Percentiles rank a stretch among this genome's conserved stretches.
Evolutionary conservation across 2,329 filamentous ascomycete genomes (phyloP).

Genomic region (Metarhizium album): DNA sequence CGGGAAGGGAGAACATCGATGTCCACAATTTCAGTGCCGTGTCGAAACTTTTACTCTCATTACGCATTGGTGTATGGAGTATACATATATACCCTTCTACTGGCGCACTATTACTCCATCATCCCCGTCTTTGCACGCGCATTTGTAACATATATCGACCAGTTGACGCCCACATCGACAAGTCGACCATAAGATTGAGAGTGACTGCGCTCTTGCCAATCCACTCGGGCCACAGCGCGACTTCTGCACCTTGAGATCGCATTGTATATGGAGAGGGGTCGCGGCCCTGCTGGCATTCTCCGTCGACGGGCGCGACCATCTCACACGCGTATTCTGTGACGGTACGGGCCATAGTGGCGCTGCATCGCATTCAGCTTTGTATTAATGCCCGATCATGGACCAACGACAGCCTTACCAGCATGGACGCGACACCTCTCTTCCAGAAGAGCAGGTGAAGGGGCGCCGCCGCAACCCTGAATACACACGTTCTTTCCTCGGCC

Average conservation of each 20-base stretch:
- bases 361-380: not conserved
- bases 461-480: not conserved
- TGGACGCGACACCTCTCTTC: not conserved
- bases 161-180: not conserved
- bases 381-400: slow-evolving; percentile 2
- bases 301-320: not conserved
- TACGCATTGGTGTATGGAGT: no score
- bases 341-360: not conserved
- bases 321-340: not conserved
- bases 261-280: not conserved
- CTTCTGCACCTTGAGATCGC: not conserved
- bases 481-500: slow-evolving; percentile 3
- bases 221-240: not conserved
- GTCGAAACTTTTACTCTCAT: not conserved
- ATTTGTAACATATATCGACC: not conserved
- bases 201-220: not conserved
- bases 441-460: not conserved
- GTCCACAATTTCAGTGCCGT: not conserved
- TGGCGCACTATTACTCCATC: not conserved
- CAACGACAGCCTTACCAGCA: not conserved
- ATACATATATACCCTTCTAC: not conserved
- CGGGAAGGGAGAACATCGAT: not conserved
- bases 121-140: not conserved
- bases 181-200: not conserved
- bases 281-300: not conserved